phyloP scores from a whole-genome alignment of 2,329 filamentous ascomycete genomes.

The Whalleya microplaca region DNA sequence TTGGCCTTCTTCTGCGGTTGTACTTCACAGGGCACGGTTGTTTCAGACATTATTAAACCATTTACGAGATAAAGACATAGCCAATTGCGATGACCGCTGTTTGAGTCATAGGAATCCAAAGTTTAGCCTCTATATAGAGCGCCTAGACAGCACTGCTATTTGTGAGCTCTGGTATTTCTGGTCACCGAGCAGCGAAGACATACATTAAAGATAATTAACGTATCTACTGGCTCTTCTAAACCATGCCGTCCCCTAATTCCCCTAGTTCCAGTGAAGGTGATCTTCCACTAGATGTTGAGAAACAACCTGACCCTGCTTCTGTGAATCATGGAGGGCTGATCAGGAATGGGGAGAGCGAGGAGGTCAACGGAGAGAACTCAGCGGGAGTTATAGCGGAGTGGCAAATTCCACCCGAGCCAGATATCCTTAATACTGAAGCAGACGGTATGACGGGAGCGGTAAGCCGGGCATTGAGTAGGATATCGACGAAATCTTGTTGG shows the following conservation, averaged over 20 bases:
- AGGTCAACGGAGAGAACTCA: neutral
- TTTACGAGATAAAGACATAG: too few relatives aligned
- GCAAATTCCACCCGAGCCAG: conserved; percentile 28
- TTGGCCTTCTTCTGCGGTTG: too few relatives aligned
- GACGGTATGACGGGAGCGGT: conserved; percentile 35
- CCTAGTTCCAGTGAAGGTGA: conserved; percentile 30
- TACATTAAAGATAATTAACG: neutral
- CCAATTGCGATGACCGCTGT: too few relatives aligned
- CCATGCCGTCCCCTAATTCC: conserved; percentile 24
- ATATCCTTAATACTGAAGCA: conserved; percentile 29
- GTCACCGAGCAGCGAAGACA: neutral
- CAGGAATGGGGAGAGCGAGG: conserved; percentile 11
- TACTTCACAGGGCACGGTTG: too few relatives aligned
- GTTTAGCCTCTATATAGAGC: too few relatives aligned
- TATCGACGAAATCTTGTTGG: conserved; percentile 44
- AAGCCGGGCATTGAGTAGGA: conserved; percentile 45
- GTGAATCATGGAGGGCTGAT: neutral
- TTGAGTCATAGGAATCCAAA: too few relatives aligned
- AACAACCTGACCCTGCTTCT: conserved; percentile 14
- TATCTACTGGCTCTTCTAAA: conserved; percentile 1
- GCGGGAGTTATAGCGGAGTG: conserved; percentile 15
- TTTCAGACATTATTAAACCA: too few relatives aligned
- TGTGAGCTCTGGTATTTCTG: neutral
- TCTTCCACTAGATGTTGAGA: conserved; percentile 32
- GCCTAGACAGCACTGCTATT: too few relatives aligned